Evolutionary conservation across 352 stramenopile species (phyloP).

Genomic region (Aphanomyces euteiches): DNA sequence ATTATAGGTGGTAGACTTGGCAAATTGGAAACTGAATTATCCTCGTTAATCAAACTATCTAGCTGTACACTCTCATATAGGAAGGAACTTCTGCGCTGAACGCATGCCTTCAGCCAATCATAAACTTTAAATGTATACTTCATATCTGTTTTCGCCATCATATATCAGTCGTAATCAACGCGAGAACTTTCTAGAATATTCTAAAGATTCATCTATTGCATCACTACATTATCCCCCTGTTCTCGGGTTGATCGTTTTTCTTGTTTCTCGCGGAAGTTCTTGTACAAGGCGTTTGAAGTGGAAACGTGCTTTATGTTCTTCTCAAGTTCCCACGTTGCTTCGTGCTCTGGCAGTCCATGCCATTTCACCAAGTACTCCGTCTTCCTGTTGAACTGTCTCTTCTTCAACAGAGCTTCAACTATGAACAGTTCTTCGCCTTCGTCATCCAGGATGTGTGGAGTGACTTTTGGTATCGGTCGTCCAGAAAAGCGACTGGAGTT

Average conservation of each 20-base stretch:
- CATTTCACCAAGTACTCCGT: constrained; percentile 21
- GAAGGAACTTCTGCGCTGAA: too few relatives aligned
- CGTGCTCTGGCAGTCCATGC: constrained; percentile 15
- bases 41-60: too few relatives aligned
- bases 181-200: too few relatives aligned
- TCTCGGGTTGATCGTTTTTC: background rate
- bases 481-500: background rate
- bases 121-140: too few relatives aligned
- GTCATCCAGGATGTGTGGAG: constrained; percentile 6
- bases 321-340: constrained; percentile 29
- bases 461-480: background rate
- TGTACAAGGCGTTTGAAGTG: constrained; percentile 17
- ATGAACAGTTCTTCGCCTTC: constrained; percentile 4
- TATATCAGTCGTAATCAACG: too few relatives aligned
- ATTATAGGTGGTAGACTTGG: too few relatives aligned
- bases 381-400: constrained; percentile 23
- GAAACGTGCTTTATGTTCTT: constrained; percentile 29
- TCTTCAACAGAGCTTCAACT: constrained; percentile 13
- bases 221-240: constrained; percentile 7
- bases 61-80: too few relatives aligned
- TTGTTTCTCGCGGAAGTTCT: background rate
- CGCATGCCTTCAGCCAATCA: too few relatives aligned
- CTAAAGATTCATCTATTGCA: too few relatives aligned
- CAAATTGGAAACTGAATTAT: too few relatives aligned
- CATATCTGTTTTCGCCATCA: too few relatives aligned